Evolutionary conservation across 345 rosid species (phyloP).

Genomic region (Rhodomyrtus tomentosa): DNA sequence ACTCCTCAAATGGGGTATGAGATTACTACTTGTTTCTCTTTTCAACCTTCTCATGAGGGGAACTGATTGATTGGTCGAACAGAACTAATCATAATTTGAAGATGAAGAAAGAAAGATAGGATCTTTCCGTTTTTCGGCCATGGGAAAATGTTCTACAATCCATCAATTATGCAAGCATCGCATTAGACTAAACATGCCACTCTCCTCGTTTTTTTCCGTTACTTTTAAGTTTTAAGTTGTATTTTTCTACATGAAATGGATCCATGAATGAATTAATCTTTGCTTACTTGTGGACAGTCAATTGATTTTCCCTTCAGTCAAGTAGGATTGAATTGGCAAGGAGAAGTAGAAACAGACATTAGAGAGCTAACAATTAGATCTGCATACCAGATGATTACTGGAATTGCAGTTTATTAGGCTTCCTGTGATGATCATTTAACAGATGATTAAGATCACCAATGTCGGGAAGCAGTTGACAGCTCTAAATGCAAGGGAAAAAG

Average conservation of each 20-base stretch:
- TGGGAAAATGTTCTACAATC: background rate
- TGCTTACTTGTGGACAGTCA: too few species aligned
- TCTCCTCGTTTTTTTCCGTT: background rate
- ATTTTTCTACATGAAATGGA: background rate
- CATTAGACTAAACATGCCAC: background rate
- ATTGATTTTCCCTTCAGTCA: too few species aligned
- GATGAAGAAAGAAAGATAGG: background rate
- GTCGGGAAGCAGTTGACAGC: background rate
- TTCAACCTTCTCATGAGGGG: background rate
- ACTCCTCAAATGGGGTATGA: slow-evolving; percentile 43
- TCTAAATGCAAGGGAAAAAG: background rate
- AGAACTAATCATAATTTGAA: background rate
- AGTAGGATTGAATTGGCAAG: background rate
- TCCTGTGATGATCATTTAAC: background rate
- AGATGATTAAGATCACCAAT: background rate
- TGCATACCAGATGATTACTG: background rate
- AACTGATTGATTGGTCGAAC: background rate
- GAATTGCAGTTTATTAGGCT: background rate
- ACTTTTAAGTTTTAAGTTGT: background rate
- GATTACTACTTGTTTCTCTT: background rate
- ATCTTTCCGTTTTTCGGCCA: too few species aligned
- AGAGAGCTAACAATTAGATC: background rate
- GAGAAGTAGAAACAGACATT: background rate
- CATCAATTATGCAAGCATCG: background rate
- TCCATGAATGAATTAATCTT: too few species aligned